Conservation (phyloP, 2,329 filamentous ascomycete species). For the Huntiella moniliformis region DNA sequence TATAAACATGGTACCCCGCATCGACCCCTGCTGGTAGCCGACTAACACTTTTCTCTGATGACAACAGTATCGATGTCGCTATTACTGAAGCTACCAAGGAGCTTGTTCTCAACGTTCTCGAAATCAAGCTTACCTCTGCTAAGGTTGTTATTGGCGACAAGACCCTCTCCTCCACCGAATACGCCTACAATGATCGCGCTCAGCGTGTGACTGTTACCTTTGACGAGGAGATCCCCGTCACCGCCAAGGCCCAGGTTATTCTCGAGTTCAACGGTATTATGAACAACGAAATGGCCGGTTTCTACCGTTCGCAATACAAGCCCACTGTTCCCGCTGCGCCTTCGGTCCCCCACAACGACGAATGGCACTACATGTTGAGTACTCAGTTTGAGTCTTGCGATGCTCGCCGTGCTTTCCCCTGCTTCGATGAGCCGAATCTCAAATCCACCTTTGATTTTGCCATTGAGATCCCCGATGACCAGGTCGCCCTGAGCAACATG, state of each 20-base stretch:
- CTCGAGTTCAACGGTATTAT: constrained; percentile 65
- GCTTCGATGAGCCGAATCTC: constrained; percentile 93
- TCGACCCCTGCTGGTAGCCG: not conserved
- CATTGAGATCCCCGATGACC: constrained; percentile 75
- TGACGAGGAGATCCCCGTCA: constrained; percentile 46
- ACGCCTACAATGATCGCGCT: constrained; percentile 64
- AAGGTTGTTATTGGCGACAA: constrained; percentile 32
- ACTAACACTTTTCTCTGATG: constrained; percentile 6
- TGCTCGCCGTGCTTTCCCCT: constrained; percentile 85
- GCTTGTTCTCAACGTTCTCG: constrained; percentile 68
- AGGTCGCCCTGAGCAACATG: constrained; percentile 90
- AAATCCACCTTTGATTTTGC: constrained; percentile 92
- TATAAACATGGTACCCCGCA: not conserved
- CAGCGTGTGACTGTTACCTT: constrained; percentile 73
- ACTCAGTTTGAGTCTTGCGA: constrained; percentile 97
- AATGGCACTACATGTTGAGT: constrained; percentile 62
- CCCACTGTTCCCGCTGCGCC: constrained; percentile 50
- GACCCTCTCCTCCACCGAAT: constrained; percentile 32
- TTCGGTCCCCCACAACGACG: constrained; percentile 57
- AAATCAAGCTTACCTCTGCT: constrained; percentile 54
- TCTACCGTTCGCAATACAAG: constrained; percentile 90
- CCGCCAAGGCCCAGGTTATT: constrained; percentile 45
- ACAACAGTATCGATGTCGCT: constrained; percentile 48
- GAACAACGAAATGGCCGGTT: constrained; percentile 83
- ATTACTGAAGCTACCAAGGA: constrained; percentile 54